phyloP scores from a whole-genome alignment of 805 yeast species.

The Grigorovia humatica region DNA sequence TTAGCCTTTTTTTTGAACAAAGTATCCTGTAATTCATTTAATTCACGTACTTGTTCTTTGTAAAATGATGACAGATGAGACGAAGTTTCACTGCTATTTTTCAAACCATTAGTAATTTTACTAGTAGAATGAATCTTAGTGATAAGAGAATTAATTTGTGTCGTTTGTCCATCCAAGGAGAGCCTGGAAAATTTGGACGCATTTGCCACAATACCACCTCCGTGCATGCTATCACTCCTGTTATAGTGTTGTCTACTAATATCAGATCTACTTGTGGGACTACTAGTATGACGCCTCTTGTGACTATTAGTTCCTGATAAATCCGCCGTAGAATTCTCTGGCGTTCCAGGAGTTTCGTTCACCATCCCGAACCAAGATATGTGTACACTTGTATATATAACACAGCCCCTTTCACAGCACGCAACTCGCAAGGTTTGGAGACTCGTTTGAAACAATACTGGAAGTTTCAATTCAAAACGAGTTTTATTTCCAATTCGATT shows the following conservation, averaged over 20 bases:
- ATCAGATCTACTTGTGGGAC: slow-evolving; percentile 2
- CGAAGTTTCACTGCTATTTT: neutral
- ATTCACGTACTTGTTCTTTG: slow-evolving; percentile 23
- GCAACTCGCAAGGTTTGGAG: neutral
- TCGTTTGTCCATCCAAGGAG: slow-evolving; percentile 2
- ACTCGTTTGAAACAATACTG: neutral
- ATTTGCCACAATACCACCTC: too few relatives aligned
- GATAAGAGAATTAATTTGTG: slow-evolving; percentile 1
- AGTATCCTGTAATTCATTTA: slow-evolving; percentile 21
- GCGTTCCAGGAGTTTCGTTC: neutral
- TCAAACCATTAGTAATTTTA: neutral
- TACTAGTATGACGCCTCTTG: slow-evolving; percentile 9
- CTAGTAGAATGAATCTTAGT: neutral
- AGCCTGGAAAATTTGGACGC: neutral
- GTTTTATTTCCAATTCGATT: neutral
- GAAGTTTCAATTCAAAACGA: neutral
- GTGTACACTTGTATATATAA: too few relatives aligned
- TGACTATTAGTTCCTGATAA: neutral
- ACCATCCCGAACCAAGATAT: neutral
- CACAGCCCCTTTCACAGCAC: neutral
- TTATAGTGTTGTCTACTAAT: neutral
- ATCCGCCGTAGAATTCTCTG: neutral
- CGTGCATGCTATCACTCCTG: neutral
- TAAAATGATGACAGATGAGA: slow-evolving; percentile 22
- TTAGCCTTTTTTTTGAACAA: slow-evolving; percentile 18